Base-by-base conservation (phyloP, 352 stramenopile genomes). In the Thalassiosira livingstoniorum region DNA sequence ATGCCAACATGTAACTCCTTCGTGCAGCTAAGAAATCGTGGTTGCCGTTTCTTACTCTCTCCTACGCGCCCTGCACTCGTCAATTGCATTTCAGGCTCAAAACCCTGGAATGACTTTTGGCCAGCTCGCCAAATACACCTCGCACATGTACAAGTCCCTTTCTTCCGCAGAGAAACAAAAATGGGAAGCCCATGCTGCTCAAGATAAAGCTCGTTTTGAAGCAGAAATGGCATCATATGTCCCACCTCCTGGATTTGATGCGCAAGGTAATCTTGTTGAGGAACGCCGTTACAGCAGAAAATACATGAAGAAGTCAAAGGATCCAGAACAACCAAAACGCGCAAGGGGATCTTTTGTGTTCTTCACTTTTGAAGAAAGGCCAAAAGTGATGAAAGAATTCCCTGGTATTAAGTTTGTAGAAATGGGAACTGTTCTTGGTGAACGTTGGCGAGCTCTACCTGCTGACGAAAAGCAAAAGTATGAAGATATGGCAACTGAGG, bases 301-400 rank as follows among this genome's bases (percentile, higher is more conserved):
- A 43, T 78, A 82, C 23, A 87, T 79, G 63, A 93, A 91, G 64
- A 90, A 90, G 15, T 39, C 95, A 78, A 98, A 98, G 80, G 96
- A 98, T 86, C 96, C 96, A 15, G 95, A 97, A 72, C 95, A 96
- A 4, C 97, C 97, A 21, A 98, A 99, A 92, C 92, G 96, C 63
- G 92, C 96, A 45, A 91, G 96, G 67, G 97, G 95, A 27, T 90
- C 91, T 25, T 96, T 93, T 76, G 85, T 95, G 37, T 94, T 95
- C 75, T 95, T 95, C 78, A 93, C 87, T 43, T 90, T 88, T 53
- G 90, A 93, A 31, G 86, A 88, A 79, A 87, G 91, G 67, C 88
- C 89, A 13, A 87, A 93, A 69, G 81, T 95, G 15, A 87, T 90
- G 37, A 57, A 66, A 23, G 90, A 92, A 76, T 85, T 88, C 69